These are phyloP conservation scores for Gracilaria gracilis DNA, from an alignment of 23 red algal species.

Conservation along the genomic window DNA sequence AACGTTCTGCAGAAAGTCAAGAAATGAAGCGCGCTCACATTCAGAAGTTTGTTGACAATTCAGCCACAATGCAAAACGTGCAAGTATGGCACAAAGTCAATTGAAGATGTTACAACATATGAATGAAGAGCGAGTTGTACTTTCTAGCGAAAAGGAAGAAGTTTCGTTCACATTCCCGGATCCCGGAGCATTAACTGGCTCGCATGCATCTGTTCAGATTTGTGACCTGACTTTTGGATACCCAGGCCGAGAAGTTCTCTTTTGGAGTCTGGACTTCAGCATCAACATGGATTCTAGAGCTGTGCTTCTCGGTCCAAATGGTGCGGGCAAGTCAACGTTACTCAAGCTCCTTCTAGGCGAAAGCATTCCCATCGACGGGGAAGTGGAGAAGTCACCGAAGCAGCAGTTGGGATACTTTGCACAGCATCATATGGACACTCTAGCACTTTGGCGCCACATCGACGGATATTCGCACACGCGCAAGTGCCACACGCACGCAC, in stretches of 20 bases:
- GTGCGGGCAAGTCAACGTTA: conserved; percentile 92
- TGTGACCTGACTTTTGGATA: conserved; percentile 86
- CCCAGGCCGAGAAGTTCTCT: conserved; percentile 49
- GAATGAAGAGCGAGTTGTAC: conserved; percentile 80
- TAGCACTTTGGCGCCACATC: conserved; percentile 88
- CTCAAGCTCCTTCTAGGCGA: conserved; percentile 93
- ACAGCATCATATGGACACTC: conserved; percentile 94
- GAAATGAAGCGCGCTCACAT: conserved; percentile 91
- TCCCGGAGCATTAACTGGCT: conserved; percentile 82
- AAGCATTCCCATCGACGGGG: conserved; percentile 77
- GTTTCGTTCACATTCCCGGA: conserved; percentile 88
- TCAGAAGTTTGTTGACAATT: conserved; percentile 96
- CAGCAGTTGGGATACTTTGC: conserved; percentile 92
- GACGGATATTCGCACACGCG: too few species aligned
- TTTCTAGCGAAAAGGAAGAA: conserved; percentile 89
- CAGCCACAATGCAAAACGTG: conserved; percentile 90
- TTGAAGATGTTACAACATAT: conserved; percentile 89
- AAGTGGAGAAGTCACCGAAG: conserved; percentile 80
- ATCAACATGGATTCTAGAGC: conserved; percentile 87
- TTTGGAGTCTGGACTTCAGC: conserved; percentile 84
- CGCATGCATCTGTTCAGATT: conserved; percentile 82
- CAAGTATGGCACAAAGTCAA: conserved; percentile 88
- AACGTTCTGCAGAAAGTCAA: conserved; percentile 70
- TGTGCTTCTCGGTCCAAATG: conserved; percentile 87
- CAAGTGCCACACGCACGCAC: too few species aligned